phyloP scores from a whole-genome alignment of 768 basidiomycete genomes.

The Agaricus blazei region DNA sequence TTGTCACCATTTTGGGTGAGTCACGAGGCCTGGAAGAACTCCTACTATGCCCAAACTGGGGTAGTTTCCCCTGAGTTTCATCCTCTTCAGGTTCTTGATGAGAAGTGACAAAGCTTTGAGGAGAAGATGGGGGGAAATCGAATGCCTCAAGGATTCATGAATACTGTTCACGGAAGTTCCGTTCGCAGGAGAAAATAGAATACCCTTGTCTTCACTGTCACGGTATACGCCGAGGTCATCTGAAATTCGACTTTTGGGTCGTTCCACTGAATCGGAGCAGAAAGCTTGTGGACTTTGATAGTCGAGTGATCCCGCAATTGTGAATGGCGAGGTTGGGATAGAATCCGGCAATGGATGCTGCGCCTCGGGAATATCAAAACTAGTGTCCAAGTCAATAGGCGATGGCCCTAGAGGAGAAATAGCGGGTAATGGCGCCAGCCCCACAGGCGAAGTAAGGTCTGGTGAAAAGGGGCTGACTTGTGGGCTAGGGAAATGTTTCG shows the following conservation, averaged over 20 bases:
- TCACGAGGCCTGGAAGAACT: constrained; percentile 1
- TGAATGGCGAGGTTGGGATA: constrained; percentile 10
- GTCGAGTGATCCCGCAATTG: neutral
- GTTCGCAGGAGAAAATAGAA: constrained; percentile 14
- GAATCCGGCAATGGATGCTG: constrained; percentile 26
- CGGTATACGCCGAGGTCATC: neutral
- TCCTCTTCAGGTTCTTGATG: constrained; percentile 18
- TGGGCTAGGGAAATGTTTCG: constrained; percentile 11
- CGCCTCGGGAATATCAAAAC: constrained; percentile 25
- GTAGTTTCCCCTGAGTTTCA: neutral
- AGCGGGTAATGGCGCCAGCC: constrained; percentile 25
- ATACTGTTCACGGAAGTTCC: constrained; percentile 8
- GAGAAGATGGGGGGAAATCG: constrained; percentile 15
- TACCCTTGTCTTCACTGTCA: neutral
- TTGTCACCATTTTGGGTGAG: neutral
- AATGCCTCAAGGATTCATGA: neutral
- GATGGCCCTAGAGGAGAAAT: constrained; percentile 29
- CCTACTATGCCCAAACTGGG: neutral
- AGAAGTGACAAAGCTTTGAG: constrained; percentile 22
- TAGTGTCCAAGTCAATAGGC: constrained; percentile 21
- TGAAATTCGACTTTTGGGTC: neutral
- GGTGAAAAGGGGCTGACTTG: constrained; percentile 23
- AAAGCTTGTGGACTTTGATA: neutral
- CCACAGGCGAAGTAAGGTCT: constrained; percentile 28
- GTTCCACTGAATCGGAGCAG: neutral